Conservation (phyloP, 2,329 filamentous ascomycete genomes). For the Reticulascus tulasneorum region DNA sequence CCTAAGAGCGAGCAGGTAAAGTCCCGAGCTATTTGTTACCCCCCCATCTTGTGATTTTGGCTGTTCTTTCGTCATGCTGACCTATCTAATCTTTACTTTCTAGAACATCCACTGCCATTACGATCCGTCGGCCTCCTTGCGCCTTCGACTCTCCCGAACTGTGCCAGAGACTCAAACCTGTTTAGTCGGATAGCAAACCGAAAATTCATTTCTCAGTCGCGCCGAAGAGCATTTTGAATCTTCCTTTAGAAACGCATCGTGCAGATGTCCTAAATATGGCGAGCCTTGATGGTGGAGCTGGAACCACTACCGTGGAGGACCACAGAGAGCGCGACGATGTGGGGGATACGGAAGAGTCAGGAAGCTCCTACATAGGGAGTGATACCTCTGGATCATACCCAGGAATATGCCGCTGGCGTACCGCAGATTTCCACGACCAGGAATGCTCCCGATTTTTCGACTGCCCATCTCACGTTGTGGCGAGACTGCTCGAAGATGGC, state of each 20-base stretch:
- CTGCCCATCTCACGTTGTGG: conserved; percentile 42
- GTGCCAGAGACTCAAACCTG: conserved; percentile 6
- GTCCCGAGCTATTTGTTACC: too few relatives aligned
- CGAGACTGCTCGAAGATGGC: conserved; percentile 31
- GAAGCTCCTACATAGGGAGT: conserved; percentile 38
- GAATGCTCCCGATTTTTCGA: conserved; percentile 46
- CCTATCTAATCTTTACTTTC: conserved; percentile 12
- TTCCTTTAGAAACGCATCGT: not conserved
- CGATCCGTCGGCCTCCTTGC: conserved; percentile 7
- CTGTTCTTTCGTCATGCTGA: conserved; percentile 15
- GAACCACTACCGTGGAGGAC: conserved; percentile 15
- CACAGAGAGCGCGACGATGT: conserved; percentile 12
- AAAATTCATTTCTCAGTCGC: not conserved
- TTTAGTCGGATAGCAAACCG: conserved; percentile 2
- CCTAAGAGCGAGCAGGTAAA: conserved; percentile 4
- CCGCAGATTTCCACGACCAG: conserved; percentile 31
- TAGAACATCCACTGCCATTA: conserved; percentile 5
- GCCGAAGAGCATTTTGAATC: not conserved
- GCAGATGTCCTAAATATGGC: conserved; percentile 28
- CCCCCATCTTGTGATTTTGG: conserved; percentile 11
- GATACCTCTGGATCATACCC: conserved; percentile 17
- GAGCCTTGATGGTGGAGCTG: conserved; percentile 23
- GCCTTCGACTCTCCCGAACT: conserved; percentile 4
- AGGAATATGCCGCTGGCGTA: conserved; percentile 34
- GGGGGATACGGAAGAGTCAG: conserved; percentile 20